Conservation (phyloP, 257 asterid species). For the Mentha longifolia region DNA sequence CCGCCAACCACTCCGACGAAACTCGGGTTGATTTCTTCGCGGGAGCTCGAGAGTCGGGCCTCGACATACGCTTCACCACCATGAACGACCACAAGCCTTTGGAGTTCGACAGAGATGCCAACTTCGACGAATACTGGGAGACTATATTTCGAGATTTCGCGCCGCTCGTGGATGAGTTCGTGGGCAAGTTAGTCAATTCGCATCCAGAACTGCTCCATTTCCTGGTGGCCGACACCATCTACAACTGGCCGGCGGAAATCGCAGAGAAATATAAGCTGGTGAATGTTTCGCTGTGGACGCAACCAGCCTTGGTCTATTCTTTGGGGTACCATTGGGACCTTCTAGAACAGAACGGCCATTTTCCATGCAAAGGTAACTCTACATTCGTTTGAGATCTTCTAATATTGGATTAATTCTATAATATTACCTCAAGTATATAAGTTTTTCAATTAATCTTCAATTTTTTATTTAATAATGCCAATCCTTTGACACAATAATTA, state of each 20-base stretch:
- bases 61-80: conserved; percentile 54
- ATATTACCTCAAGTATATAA: no score
- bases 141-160: conserved; percentile 33
- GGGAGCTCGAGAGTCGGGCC: conserved; percentile 41
- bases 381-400: no score
- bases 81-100: conserved; percentile 47
- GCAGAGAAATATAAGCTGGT: conserved; percentile 48
- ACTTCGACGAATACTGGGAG: conserved; percentile 39
- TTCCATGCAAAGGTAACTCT: conserved; percentile 39
- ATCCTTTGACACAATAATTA: no score
- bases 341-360: conserved; percentile 42
- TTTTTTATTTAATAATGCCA: no score
- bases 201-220: conserved; percentile 38
- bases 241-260: conserved; percentile 39
- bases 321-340: conserved; percentile 45
- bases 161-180: conserved; percentile 40
- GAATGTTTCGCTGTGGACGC: conserved; percentile 46
- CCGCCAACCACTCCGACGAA: conserved; percentile 23
- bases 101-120: conserved; percentile 38
- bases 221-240: conserved; percentile 49
- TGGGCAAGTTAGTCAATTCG: conserved; percentile 34
- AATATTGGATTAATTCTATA: no score
- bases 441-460: no score
- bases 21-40: conserved; percentile 37
- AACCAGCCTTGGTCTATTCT: conserved; percentile 42